phyloP scores from a whole-genome alignment of 225 moss, liverwort and hornwort species.

The Sphagnum tenellum region DNA sequence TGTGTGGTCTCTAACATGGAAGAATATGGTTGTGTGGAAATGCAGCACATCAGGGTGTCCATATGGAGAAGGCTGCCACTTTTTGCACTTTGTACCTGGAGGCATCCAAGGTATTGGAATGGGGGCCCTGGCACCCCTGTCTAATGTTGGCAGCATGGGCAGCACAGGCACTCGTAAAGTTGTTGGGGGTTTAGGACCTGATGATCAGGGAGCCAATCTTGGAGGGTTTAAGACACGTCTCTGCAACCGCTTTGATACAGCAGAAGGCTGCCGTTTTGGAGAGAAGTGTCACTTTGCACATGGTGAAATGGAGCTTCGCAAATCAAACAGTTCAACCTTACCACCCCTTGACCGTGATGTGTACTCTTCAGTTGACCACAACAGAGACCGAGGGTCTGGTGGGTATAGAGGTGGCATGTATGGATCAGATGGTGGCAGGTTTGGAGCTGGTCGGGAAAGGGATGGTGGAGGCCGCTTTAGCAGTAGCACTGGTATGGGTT shows the following conservation, averaged over 20 bases:
- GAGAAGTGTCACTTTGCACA: slow-evolving; percentile 99
- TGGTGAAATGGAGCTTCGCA: slow-evolving; percentile 92
- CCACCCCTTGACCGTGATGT: slow-evolving; percentile 48
- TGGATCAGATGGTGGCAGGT: slow-evolving; percentile 12
- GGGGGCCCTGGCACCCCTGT: slow-evolving; percentile 48
- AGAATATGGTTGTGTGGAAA: background rate
- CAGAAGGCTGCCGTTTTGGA: slow-evolving; percentile 88
- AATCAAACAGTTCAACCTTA: slow-evolving; percentile 26
- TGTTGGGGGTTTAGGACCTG: slow-evolving; percentile 65
- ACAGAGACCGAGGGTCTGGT: slow-evolving; percentile 56
- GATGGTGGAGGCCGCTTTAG: slow-evolving; percentile 32
- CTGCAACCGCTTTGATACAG: slow-evolving; percentile 84
- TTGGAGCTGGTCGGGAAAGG: slow-evolving; percentile 23
- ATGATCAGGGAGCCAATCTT: slow-evolving; percentile 83
- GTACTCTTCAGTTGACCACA: slow-evolving; percentile 46
- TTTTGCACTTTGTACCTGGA: slow-evolving; percentile 86
- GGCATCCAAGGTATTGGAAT: slow-evolving; percentile 59
- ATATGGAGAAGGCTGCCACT: slow-evolving; percentile 97
- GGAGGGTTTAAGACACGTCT: slow-evolving; percentile 96
- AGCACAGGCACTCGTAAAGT: slow-evolving; percentile 74
- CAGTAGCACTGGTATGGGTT: slow-evolving; percentile 41
- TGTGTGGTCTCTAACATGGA: background rate
- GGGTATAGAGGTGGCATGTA: slow-evolving; percentile 37
- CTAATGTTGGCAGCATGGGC: slow-evolving; percentile 51
- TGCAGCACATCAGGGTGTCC: slow-evolving; percentile 97